phyloP scores from a whole-genome alignment of 768 basidiomycete species.

The Suillus variegatus region DNA sequence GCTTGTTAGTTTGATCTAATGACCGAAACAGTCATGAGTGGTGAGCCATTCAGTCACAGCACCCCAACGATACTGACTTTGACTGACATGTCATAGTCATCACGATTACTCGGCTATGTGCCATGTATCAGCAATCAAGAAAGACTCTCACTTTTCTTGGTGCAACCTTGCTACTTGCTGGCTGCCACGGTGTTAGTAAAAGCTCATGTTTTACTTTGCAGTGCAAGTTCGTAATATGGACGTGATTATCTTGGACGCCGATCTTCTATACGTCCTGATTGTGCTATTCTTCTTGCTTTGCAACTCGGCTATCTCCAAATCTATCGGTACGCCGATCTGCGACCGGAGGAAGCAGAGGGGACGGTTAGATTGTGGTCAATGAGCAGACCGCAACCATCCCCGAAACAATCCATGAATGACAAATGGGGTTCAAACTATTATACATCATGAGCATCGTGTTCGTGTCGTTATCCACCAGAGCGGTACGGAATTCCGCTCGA shows the following conservation, averaged over 20 bases:
- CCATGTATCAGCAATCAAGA: not conserved
- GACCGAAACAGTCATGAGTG: not conserved
- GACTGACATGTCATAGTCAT: not conserved
- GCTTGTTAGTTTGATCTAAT: not conserved
- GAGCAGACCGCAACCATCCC: not conserved
- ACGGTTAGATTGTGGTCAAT: not conserved
- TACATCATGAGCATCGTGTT: not conserved
- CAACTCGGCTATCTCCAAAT: not conserved
- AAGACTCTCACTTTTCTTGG: not conserved
- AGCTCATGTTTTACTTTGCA: slow-evolving; percentile 4
- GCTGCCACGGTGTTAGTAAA: not conserved
- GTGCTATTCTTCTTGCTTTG: not conserved
- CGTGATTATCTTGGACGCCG: not conserved
- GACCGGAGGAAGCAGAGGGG: not conserved
- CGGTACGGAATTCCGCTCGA: not conserved
- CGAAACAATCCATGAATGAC: not conserved
- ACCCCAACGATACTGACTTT: not conserved
- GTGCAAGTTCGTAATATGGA: not conserved
- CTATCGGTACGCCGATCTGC: not conserved
- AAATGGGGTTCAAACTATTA: not conserved
- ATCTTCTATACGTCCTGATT: not conserved
- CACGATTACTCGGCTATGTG: not conserved
- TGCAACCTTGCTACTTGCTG: not conserved
- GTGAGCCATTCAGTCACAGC: not conserved
- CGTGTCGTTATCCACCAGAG: not conserved